These are phyloP conservation scores for Scleroderma bovista DNA, from an alignment of 768 basidiomycete species.

Conservation along the genomic window DNA sequence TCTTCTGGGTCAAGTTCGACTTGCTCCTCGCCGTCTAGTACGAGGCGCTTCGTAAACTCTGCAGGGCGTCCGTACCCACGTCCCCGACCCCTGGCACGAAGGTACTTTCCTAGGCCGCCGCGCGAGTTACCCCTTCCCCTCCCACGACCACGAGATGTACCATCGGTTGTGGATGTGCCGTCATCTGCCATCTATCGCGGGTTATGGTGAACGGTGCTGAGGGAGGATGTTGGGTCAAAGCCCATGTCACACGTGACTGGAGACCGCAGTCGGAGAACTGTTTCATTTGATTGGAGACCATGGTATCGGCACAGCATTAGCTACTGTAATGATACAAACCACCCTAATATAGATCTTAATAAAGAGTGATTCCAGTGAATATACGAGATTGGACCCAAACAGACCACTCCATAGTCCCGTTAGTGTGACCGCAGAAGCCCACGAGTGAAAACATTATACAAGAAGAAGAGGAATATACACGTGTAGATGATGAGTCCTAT, in stretches of 20 bases:
- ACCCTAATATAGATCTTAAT: background rate
- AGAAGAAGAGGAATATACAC: constrained; percentile 22
- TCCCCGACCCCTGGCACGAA: constrained; percentile 65
- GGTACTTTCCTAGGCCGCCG: constrained; percentile 69
- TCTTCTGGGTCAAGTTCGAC: constrained; percentile 38
- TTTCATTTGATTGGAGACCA: too few relatives aligned
- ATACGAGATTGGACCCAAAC: background rate
- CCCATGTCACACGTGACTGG: too few relatives aligned
- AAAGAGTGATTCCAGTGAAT: background rate
- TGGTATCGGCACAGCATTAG: background rate
- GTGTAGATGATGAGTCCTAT: constrained; percentile 22
- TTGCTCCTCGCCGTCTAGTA: constrained; percentile 53
- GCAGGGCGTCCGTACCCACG: constrained; percentile 57
- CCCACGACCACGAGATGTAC: constrained; percentile 31
- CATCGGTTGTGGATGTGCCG: constrained; percentile 5
- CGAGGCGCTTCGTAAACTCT: constrained; percentile 54
- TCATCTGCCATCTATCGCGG: constrained; percentile 5
- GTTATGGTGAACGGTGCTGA: background rate
- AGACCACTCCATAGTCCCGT: background rate
- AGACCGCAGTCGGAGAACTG: too few relatives aligned
- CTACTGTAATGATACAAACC: background rate
- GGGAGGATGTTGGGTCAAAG: background rate
- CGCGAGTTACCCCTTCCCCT: constrained; percentile 53
- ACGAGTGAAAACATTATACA: constrained; percentile 26
- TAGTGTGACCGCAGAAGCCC: constrained; percentile 18